phyloP scores from a whole-genome alignment of 2,329 filamentous ascomycete species.

The Cadophora luteo-olivacea region DNA sequence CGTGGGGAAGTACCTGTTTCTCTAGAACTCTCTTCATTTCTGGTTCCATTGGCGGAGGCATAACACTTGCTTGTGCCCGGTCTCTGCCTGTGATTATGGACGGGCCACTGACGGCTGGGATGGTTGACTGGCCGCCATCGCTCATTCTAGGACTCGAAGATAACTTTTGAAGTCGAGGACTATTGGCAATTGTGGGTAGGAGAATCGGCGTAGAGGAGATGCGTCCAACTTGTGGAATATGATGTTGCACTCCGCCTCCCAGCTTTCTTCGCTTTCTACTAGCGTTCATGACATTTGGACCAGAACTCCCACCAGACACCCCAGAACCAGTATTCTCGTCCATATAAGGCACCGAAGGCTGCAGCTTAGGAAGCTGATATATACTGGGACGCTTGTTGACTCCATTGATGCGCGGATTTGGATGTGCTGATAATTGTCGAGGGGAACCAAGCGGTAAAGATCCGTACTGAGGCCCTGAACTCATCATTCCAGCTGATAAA shows the following conservation, averaged over 20 bases:
- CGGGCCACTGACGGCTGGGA: background rate
- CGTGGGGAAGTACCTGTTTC: conserved; percentile 29
- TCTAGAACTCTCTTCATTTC: conserved; percentile 17
- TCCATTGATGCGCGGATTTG: background rate
- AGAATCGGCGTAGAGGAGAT: background rate
- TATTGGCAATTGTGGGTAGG: background rate
- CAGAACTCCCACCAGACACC: background rate
- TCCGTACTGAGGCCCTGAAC: background rate
- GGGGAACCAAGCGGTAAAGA: background rate
- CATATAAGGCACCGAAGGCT: conserved; percentile 1
- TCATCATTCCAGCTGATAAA: background rate
- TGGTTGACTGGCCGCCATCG: background rate
- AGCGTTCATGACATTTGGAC: conserved; percentile 1
- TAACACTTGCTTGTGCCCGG: background rate
- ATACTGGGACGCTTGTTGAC: background rate
- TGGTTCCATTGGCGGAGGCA: conserved; percentile 3
- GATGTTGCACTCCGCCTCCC: background rate
- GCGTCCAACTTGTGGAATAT: background rate
- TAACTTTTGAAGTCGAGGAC: background rate
- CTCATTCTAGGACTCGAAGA: background rate
- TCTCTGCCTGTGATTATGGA: background rate
- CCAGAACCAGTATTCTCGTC: conserved; percentile 5
- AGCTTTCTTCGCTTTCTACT: conserved; percentile 13
- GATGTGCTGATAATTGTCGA: background rate
- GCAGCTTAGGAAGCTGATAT: background rate